These are phyloP conservation scores for Xenoacremonium recifei DNA, from an alignment of 2,329 filamentous ascomycete species.

Conservation along the genomic window DNA sequence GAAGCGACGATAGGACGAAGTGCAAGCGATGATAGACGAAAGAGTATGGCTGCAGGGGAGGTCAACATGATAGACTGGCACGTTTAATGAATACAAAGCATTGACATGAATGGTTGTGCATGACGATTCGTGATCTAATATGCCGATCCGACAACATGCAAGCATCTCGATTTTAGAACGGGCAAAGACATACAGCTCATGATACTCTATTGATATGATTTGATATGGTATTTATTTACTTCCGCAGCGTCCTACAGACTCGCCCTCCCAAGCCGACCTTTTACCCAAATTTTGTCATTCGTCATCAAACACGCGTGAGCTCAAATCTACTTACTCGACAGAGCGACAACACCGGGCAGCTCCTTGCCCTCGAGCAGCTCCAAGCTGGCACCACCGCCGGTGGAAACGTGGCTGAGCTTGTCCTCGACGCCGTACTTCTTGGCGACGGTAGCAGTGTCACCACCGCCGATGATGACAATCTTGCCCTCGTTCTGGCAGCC, in stretches of 20 bases:
- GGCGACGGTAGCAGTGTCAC: constrained; percentile 95
- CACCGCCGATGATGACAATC: constrained; percentile 98
- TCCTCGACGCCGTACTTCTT: constrained; percentile 96
- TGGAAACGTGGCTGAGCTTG: constrained; percentile 97
- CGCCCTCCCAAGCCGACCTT: constrained; percentile 32
- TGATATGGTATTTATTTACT: constrained; percentile 9
- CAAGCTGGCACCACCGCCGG: constrained; percentile 90
- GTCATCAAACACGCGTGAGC: constrained; percentile 20
- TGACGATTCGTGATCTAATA: too few relatives aligned
- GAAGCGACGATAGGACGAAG: constrained; percentile 54
- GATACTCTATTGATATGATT: constrained; percentile 5
- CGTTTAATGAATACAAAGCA: constrained; percentile 11
- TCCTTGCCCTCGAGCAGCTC: constrained; percentile 98
- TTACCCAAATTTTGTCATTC: constrained; percentile 29
- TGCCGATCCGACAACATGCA: too few relatives aligned
- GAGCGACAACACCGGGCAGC: constrained; percentile 85
- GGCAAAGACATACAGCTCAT: too few relatives aligned
- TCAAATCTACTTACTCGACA: constrained; percentile 69
- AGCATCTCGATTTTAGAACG: too few relatives aligned
- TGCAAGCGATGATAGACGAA: constrained; percentile 17
- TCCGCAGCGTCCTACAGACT: constrained; percentile 34
- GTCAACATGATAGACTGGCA: constrained; percentile 2
- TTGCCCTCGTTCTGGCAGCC: constrained; percentile 75
- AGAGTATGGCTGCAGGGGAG: too few relatives aligned
- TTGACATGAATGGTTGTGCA: constrained; percentile 18